Evolutionary conservation across 106 monocot genomes (phyloP).

Genomic region (Gastrodia elata): DNA sequence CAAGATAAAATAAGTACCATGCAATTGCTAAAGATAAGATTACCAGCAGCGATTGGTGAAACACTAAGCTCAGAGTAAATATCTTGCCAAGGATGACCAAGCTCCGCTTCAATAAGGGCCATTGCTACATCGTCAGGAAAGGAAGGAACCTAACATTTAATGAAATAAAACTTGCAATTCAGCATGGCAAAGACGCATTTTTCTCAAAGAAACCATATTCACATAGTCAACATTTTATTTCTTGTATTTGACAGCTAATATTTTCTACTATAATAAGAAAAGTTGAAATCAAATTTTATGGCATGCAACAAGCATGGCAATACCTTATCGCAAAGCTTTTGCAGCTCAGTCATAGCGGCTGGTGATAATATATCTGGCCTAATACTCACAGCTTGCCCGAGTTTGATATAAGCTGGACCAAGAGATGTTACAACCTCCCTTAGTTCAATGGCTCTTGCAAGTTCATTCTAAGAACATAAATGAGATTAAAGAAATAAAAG

Average conservation of each 20-base stretch:
- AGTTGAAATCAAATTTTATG: neutral
- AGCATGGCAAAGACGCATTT: conserved; percentile 4
- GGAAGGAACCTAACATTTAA: conserved; percentile 79
- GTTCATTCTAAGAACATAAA: conserved; percentile 67
- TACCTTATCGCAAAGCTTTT: conserved; percentile 99
- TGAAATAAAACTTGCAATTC: conserved; percentile 8
- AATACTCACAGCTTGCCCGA: conserved; percentile 96
- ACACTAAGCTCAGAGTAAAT: conserved; percentile 82
- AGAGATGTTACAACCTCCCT: conserved; percentile 96
- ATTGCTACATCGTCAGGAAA: conserved; percentile 96
- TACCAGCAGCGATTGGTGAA: conserved; percentile 99
- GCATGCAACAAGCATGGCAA: neutral
- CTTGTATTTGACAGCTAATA: neutral
- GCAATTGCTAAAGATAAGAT: conserved; percentile 6
- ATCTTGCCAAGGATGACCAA: conserved; percentile 81
- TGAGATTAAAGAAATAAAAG: conserved; percentile 7
- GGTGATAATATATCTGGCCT: conserved; percentile 98
- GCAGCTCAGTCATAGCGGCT: conserved; percentile 95
- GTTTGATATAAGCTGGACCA: conserved; percentile 99
- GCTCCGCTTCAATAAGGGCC: conserved; percentile 87
- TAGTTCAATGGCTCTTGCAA: conserved; percentile 89
- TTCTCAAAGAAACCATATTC: neutral
- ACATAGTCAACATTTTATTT: neutral
- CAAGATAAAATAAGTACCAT: neutral
- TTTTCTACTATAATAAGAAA: neutral